Evolutionary conservation across 139 green algal species (phyloP).

Genomic region (Axilococcus clingmanii): DNA sequence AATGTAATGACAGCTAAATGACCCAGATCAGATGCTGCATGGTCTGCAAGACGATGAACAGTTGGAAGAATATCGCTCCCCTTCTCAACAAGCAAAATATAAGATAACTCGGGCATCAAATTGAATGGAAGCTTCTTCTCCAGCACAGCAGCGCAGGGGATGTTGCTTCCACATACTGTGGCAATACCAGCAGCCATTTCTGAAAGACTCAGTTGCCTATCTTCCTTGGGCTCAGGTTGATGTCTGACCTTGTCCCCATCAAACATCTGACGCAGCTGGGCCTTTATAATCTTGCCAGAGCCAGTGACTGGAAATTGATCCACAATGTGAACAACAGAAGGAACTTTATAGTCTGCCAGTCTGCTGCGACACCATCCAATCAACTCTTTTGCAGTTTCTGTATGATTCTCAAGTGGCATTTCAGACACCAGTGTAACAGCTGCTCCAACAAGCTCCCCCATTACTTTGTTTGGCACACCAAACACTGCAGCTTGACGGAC

Average conservation of each 20-base stretch:
- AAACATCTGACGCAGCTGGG: slow-evolving; percentile 38
- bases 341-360: slow-evolving; percentile 78
- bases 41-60: too few species aligned
- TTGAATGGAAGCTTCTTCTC: too few species aligned
- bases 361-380: slow-evolving; percentile 52
- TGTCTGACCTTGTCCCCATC: slow-evolving; percentile 3
- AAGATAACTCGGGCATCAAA: too few species aligned
- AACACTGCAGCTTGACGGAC: slow-evolving; percentile 70
- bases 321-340: slow-evolving; percentile 49
- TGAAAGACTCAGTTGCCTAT: not conserved
- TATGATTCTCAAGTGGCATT: not conserved
- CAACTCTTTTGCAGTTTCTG: slow-evolving; percentile 28
- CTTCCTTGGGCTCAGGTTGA: too few species aligned
- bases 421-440: slow-evolving; percentile 24
- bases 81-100: too few species aligned
- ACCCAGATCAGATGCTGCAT: too few species aligned
- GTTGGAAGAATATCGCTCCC: too few species aligned
- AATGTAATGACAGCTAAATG: too few species aligned
- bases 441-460: slow-evolving; percentile 53
- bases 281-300: slow-evolving; percentile 80
- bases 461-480: slow-evolving; percentile 55
- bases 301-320: slow-evolving; percentile 56
- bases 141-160: not conserved
- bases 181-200: not conserved
- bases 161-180: not conserved